These are phyloP conservation scores for Alternaria viburni DNA, from an alignment of 2,329 filamentous ascomycete species.

Conservation along the genomic window DNA sequence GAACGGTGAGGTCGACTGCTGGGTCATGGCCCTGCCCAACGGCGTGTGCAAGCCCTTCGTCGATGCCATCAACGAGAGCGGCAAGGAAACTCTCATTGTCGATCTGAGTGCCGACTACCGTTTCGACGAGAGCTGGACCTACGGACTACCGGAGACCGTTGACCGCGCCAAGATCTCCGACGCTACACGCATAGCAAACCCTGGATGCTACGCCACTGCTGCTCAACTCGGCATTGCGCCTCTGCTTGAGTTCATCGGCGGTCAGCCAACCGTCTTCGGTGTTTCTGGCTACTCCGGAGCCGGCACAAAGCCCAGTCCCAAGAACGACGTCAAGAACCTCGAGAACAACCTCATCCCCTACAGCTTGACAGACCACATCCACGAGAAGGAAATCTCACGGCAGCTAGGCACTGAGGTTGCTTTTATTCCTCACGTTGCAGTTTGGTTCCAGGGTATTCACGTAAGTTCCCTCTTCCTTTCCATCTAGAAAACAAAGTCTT, in stretches of 20 bases:
- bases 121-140: constrained; percentile 85
- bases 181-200: constrained; percentile 85
- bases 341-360: constrained; percentile 90
- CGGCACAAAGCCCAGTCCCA: constrained; percentile 90
- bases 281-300: constrained; percentile 94
- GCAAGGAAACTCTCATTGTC: constrained; percentile 76
- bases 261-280: constrained; percentile 83
- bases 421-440: constrained; percentile 93
- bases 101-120: constrained; percentile 97
- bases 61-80: constrained; percentile 79
- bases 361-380: constrained; percentile 90
- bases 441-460: constrained; percentile 95
- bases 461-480: constrained; percentile 43
- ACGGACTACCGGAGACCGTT: constrained; percentile 86
- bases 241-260: constrained; percentile 77
- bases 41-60: constrained; percentile 93
- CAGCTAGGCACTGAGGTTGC: constrained; percentile 78
- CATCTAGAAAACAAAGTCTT: neutral
- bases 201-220: constrained; percentile 93
- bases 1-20: constrained; percentile 86
- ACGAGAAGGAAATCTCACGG: constrained; percentile 85
- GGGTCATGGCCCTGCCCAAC: constrained; percentile 97
- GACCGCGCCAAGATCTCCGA: constrained; percentile 77
- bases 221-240: constrained; percentile 89
- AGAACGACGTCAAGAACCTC: constrained; percentile 87